Conservation (phyloP, 2,329 filamentous ascomycete genomes). For the Ascochyta viciae-villosae region DNA sequence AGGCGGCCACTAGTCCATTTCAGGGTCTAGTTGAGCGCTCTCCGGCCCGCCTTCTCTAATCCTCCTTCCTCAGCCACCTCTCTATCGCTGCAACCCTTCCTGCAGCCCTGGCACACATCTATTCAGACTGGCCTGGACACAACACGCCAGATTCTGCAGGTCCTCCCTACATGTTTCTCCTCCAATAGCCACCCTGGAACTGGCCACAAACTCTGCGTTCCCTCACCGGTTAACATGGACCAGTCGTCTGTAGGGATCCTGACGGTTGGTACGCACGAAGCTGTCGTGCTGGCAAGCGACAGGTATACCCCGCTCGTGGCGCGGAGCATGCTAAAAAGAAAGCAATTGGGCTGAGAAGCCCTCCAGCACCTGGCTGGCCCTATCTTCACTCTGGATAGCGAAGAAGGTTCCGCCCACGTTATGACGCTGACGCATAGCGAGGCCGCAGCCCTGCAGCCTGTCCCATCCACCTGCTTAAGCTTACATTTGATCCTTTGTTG, state of each 20-base stretch:
- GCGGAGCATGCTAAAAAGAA: constrained; percentile 29
- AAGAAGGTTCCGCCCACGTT: neutral
- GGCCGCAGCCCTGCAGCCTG: constrained; percentile 17
- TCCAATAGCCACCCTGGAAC: constrained; percentile 28
- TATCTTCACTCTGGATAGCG: neutral
- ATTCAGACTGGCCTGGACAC: constrained; percentile 12
- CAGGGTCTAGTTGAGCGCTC: neutral
- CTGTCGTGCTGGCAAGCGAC: constrained; percentile 5
- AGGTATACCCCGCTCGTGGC: constrained; percentile 34
- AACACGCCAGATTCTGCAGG: constrained; percentile 11
- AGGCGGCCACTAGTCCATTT: constrained; percentile 3
- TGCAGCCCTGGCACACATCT: constrained; percentile 15
- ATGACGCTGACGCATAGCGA: constrained; percentile 1
- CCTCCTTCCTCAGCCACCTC: constrained; percentile 18
- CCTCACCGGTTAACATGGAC: constrained; percentile 28
- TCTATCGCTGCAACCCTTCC: constrained; percentile 14
- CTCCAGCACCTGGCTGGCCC: constrained; percentile 7
- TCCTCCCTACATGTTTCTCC: constrained; percentile 22
- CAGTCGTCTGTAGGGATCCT: constrained; percentile 21
- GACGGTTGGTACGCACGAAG: constrained; percentile 22
- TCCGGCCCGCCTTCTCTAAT: constrained; percentile 15
- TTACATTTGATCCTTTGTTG: constrained; percentile 2
- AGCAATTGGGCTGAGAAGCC: constrained; percentile 18
- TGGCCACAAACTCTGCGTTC: constrained; percentile 20
- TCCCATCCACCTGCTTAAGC: constrained; percentile 24